Conservation (phyloP, 495 filamentous ascomycete genomes). For the Penicillium maclennaniae region DNA sequence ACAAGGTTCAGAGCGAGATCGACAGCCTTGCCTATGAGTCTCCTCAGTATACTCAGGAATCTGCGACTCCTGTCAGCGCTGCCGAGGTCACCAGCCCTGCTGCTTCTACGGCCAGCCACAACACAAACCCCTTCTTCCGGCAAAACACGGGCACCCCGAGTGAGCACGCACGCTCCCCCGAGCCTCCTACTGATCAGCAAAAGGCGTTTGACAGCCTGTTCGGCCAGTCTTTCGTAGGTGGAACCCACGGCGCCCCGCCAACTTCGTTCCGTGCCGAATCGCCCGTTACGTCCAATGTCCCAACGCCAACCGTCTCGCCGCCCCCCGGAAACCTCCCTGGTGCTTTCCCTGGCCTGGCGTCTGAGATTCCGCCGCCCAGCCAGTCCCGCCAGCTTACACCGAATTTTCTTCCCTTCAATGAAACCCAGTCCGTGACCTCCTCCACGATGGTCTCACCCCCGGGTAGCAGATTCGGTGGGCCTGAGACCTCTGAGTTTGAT, state of each 20-base stretch:
- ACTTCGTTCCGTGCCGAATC: conserved; percentile 67
- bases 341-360: conserved; percentile 33
- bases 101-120: conserved; percentile 69
- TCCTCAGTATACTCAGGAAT: conserved; percentile 34
- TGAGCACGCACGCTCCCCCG: conserved; percentile 54
- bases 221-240: conserved; percentile 64
- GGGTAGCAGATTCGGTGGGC: conserved; percentile 60
- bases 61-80: conserved; percentile 38
- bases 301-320: conserved; percentile 62
- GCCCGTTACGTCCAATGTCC: conserved; percentile 37
- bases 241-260: conserved; percentile 46
- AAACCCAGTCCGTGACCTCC: conserved; percentile 64
- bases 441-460: conserved; percentile 81
- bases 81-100: conserved; percentile 58
- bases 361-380: conserved; percentile 56
- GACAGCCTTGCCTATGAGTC: conserved; percentile 60
- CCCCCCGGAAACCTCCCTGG: conserved; percentile 40
- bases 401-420: conserved; percentile 62
- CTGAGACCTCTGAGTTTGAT: conserved; percentile 52
- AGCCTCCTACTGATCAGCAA: conserved; percentile 47
- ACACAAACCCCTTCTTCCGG: conserved; percentile 87
- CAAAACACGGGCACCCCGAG: conserved; percentile 59
- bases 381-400: conserved; percentile 71
- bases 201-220: conserved; percentile 87
- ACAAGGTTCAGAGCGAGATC: conserved; percentile 76